phyloP scores from a whole-genome alignment of 2,329 filamentous ascomycete species.

The Claviceps capensis region DNA sequence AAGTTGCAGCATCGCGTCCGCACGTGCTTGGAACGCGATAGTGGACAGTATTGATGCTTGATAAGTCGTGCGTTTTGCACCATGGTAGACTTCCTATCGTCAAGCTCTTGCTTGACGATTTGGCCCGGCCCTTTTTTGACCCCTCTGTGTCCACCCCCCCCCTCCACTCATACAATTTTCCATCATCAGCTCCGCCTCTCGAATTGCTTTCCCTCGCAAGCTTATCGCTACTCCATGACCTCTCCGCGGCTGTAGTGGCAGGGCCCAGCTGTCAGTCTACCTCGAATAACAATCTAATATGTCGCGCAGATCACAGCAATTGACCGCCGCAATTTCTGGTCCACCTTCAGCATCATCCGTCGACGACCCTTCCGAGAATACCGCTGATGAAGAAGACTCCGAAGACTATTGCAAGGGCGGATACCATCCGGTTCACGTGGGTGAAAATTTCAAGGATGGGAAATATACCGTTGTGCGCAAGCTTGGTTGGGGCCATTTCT shows the following conservation, averaged over 20 bases:
- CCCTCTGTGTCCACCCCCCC: background rate
- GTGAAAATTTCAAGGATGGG: conserved; percentile 94
- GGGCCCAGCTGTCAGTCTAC: conserved; percentile 8
- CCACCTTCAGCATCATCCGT: conserved; percentile 69
- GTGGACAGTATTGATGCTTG: too few species aligned
- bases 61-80: background rate
- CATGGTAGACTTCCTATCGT: background rate
- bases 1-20: too few species aligned
- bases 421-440: conserved; percentile 88
- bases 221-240: conserved; percentile 1
- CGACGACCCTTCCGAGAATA: conserved; percentile 79
- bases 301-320: conserved; percentile 35
- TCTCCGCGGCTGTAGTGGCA: conserved; percentile 1
- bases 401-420: conserved; percentile 99
- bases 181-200: conserved; percentile 4
- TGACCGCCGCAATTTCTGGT: conserved; percentile 46
- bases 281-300: conserved; percentile 4
- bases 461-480: conserved; percentile 95
- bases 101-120: background rate
- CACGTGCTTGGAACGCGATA: too few species aligned
- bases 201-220: background rate
- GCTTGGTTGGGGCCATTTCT: conserved; percentile 96
- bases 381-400: conserved; percentile 94
- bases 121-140: background rate
- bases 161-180: background rate